Evolutionary conservation across 768 basidiomycete species (phyloP).

Genomic region (Leccinum imitatum): DNA sequence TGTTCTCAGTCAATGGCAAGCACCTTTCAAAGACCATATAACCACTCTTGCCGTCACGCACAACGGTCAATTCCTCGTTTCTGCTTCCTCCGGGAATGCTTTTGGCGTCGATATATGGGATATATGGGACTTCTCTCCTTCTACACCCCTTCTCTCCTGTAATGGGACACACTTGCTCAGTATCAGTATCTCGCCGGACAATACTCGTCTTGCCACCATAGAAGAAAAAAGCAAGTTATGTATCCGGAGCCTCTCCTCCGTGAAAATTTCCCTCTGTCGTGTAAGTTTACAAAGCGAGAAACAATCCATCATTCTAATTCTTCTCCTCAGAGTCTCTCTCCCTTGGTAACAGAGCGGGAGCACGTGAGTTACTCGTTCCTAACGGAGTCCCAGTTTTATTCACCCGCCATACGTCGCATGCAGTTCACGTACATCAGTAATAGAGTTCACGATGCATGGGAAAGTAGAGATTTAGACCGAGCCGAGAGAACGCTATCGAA

Average conservation of each 20-base stretch:
- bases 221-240: not conserved
- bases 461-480: slow-evolving; percentile 1
- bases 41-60: slow-evolving; percentile 7
- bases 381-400: not conserved
- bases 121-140: not conserved
- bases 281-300: not conserved
- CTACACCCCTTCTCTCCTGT: slow-evolving; percentile 2
- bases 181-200: slow-evolving; percentile 6
- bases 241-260: not conserved
- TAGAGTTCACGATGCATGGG: slow-evolving; percentile 5
- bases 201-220: slow-evolving; percentile 1
- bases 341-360: not conserved
- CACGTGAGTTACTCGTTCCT: slow-evolving; percentile 6
- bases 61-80: slow-evolving; percentile 9
- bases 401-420: not conserved
- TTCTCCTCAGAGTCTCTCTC: slow-evolving; percentile 5
- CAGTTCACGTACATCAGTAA: slow-evolving; percentile 17
- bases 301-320: not conserved
- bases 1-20: not conserved
- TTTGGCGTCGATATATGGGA: slow-evolving; percentile 15
- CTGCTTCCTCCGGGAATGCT: slow-evolving; percentile 8
- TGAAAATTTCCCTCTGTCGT: not conserved
- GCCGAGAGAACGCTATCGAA: slow-evolving; percentile 9
- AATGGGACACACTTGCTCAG: not conserved
- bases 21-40: slow-evolving; percentile 4